A percentile compares a stretch with the other conserved stretches of the same genome.
Conservation (phyloP, 169 alveolate species). For the Cryptosporidium muris region DNA sequence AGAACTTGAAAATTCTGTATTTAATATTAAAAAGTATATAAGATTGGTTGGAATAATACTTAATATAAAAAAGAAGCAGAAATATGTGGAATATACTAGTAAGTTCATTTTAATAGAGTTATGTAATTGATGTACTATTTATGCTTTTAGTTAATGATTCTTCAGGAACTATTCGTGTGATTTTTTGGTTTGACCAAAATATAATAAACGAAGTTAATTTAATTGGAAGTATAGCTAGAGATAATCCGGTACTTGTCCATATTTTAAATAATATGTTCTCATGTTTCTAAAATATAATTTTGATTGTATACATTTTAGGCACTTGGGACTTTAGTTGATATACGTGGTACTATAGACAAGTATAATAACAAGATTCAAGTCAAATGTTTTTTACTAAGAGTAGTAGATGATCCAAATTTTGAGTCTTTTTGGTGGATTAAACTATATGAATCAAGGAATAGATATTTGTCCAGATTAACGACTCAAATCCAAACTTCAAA, state of each 20-base stretch:
- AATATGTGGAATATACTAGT: conserved; percentile 47
- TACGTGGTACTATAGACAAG: conserved; percentile 45
- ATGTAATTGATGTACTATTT: background rate
- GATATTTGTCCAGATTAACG: background rate
- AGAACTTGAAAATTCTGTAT: background rate
- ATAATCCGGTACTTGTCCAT: conserved; percentile 25
- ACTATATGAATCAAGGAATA: background rate
- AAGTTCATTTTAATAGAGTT: conserved; percentile 1
- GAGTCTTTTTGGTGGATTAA: conserved; percentile 67
- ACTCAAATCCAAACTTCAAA: background rate
- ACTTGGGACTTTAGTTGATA: conserved; percentile 31
- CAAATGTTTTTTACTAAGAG: conserved; percentile 9
- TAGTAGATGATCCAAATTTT: conserved; percentile 3
- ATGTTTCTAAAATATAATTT: background rate
- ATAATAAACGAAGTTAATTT: conserved; percentile 14
- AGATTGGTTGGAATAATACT: conserved; percentile 25
- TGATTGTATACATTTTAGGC: background rate
- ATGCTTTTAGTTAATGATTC: conserved; percentile 55
- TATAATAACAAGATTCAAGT: conserved; percentile 49
- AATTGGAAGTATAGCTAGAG: conserved; percentile 15
- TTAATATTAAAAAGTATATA: conserved; percentile 11
- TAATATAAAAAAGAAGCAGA: conserved; percentile 23
- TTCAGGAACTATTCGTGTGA: conserved; percentile 37
- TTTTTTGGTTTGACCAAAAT: conserved; percentile 34
- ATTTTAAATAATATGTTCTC: background rate